Evolutionary conservation across 805 yeast species (phyloP), one percentile per base, ranked within the genome.

Genomic region (Metschnikowia vanudenii): DNA sequence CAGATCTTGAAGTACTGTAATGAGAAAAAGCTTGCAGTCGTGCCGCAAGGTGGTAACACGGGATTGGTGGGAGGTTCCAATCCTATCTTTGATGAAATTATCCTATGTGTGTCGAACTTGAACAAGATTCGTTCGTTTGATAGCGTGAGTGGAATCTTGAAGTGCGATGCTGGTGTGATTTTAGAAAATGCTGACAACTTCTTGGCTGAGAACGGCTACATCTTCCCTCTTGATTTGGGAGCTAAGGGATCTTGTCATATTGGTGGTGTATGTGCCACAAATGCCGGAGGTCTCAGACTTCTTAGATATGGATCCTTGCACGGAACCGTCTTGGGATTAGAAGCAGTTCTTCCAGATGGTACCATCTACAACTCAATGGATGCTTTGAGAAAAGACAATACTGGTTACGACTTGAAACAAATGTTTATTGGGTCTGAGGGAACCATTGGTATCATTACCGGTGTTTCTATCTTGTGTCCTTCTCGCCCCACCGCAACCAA

Each of bases 21-120:
- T 60, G 87, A 83, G 26, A 67, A 81, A 40, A 79, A 76, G 50
- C 67, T 91, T 24, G 96, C 97, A 0, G 81, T 91, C 39, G 96
- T 89, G 9, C 97, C 98, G 13, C 97, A 92, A 69, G 97, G 97
- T 62, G 98, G 98, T 56, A 91, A 92, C 68, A 92, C 97, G 1
- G 97, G 97, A 22, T 76, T 91, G 38, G 98, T 91, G 35, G 98
- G 97, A 53, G 98, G 97, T 4, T 85, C 96, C 4, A 80, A 84
- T 16, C 97, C 97, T 0, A 84, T 91, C 0, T 91, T 89, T 65
- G 98, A 91, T 65, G 98, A 91, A 68, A 80, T 91, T 41, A 78
- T 91, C 19, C 56, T 91, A 19, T 84, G 89, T 2, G 69, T 90
- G 40, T 68, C 85, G 30, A 78, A 76, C 58, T 58, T 92, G 73